A percentile compares a stretch with the other conserved stretches of the same genome.
Conservation (phyloP, 306 rosid genomes). For the Cucumis sativus region Cucumber_9930_V3 NC_026655.2:22351001-22351500, state of each 20-base stretch:
- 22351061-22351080: slow-evolving; percentile 85
- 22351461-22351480: background rate
- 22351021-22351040: slow-evolving; percentile 92
- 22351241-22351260: slow-evolving; percentile 82
- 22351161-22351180: slow-evolving; percentile 91
- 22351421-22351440: background rate
- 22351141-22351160: slow-evolving; percentile 80
- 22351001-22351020: slow-evolving; percentile 85
- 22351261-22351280: slow-evolving; percentile 56
- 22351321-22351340: background rate
- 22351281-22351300: slow-evolving; percentile 42
- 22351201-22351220: slow-evolving; percentile 85
- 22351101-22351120: slow-evolving; percentile 60
- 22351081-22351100: slow-evolving; percentile 87
- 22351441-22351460: background rate
- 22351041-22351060: slow-evolving; percentile 67
- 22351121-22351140: slow-evolving; percentile 78
- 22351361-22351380: background rate
- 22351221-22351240: slow-evolving; percentile 93
- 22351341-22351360: background rate
- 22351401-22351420: background rate
- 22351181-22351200: slow-evolving; percentile 85
- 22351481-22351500: background rate
- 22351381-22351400: background rate
- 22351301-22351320: slow-evolving; percentile 7